phyloP scores from a whole-genome alignment of 805 yeast species.

The Priceomyces carsonii region DNA sequence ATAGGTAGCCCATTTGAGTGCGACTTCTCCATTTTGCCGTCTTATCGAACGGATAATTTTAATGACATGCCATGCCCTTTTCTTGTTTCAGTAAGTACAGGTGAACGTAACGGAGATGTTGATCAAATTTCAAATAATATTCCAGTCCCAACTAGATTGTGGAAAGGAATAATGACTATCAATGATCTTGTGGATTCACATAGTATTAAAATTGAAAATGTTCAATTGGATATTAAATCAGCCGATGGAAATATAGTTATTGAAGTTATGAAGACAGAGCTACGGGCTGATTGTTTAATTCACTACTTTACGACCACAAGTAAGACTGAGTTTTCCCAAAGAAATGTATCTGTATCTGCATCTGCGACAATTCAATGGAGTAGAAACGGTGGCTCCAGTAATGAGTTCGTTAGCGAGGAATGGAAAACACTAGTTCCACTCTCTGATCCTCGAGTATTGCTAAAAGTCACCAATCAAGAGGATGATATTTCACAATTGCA shows the following conservation, averaged over 20 bases:
- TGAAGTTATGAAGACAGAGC: slow-evolving; percentile 10
- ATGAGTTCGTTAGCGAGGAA: slow-evolving; percentile 33
- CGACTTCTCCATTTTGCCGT: slow-evolving; percentile 25
- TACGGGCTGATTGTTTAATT: slow-evolving; percentile 1
- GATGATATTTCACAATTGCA: slow-evolving; percentile 29
- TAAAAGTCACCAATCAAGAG: slow-evolving; percentile 28
- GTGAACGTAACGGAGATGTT: slow-evolving; percentile 4
- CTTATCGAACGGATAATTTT: slow-evolving; percentile 20
- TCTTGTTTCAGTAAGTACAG: slow-evolving; percentile 18
- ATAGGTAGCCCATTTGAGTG: slow-evolving; percentile 25
- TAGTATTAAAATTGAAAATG: slow-evolving; percentile 11
- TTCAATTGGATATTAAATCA: slow-evolving; percentile 22
- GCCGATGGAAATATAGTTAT: slow-evolving; percentile 28
- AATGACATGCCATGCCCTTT: slow-evolving; percentile 42
- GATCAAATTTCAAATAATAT: slow-evolving; percentile 20
- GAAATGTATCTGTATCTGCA: slow-evolving; percentile 34
- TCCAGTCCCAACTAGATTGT: slow-evolving; percentile 33
- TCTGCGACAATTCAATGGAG: slow-evolving; percentile 32
- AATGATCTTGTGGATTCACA: slow-evolving; percentile 13
- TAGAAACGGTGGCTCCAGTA: slow-evolving; percentile 22
- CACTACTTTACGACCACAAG: slow-evolving; percentile 37
- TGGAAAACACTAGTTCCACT: slow-evolving; percentile 61
- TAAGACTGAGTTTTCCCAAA: slow-evolving; percentile 37
- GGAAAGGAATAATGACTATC: slow-evolving; percentile 24
- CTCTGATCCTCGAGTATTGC: slow-evolving; percentile 67